These are phyloP conservation scores for Pleurotus platypus DNA, from an alignment of 768 basidiomycete species.

Conservation along the genomic window DNA sequence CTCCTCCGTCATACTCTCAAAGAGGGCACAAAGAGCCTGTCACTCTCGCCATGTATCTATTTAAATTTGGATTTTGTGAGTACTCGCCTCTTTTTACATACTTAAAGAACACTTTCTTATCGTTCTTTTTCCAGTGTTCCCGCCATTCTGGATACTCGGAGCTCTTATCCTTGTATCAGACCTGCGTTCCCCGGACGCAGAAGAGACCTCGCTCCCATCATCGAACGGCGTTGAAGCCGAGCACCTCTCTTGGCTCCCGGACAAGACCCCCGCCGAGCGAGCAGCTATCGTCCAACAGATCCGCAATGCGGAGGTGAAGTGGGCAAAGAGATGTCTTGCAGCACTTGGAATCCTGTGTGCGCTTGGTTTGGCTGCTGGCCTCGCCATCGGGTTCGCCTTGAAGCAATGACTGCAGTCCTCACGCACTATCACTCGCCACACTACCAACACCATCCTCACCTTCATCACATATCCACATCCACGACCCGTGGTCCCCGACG, in stretches of 20 bases:
- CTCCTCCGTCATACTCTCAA: neutral
- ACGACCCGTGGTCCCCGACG: too few relatives aligned
- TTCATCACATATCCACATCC: too few relatives aligned
- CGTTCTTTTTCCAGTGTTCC: conserved; percentile 32
- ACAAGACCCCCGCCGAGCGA: conserved; percentile 51
- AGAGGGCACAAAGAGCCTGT: conserved; percentile 28
- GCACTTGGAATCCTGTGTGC: conserved; percentile 47
- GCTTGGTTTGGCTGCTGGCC: conserved; percentile 26
- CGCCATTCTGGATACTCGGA: conserved; percentile 45
- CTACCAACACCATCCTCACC: too few relatives aligned
- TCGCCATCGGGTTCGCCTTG: conserved; percentile 22
- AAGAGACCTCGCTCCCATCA: neutral
- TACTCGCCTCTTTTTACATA: conserved; percentile 4
- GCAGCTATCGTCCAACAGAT: conserved; percentile 41
- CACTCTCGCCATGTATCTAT: conserved; percentile 41
- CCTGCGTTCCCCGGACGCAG: conserved; percentile 26
- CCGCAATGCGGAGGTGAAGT: conserved; percentile 48
- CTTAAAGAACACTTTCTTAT: neutral
- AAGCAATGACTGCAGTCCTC: neutral
- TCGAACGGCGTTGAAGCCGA: neutral
- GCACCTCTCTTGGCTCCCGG: conserved; percentile 41
- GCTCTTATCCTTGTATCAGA: conserved; percentile 35
- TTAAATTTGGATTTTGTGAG: conserved; percentile 49
- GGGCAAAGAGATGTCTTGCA: conserved; percentile 52
- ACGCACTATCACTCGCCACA: too few relatives aligned